Evolutionary conservation across 306 rosid genomes (phyloP).

Genomic region (Boehmeria nivea): DNA sequence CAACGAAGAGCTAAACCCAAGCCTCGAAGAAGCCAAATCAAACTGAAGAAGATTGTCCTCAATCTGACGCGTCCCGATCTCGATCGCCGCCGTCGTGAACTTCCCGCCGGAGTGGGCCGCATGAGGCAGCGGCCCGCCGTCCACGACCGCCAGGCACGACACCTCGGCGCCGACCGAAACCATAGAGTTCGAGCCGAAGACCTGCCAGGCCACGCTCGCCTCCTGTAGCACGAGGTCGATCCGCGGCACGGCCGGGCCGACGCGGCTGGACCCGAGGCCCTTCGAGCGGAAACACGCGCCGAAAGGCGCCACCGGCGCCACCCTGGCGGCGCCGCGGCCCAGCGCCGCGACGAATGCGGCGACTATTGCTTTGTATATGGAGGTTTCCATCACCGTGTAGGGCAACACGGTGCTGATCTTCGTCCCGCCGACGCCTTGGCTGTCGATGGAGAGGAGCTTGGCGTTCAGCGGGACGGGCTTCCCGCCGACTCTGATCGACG

Average conservation of each 20-base stretch:
- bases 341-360: constrained; percentile 24
- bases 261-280: constrained; percentile 13
- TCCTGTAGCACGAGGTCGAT: constrained; percentile 35
- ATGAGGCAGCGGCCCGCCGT: constrained; percentile 5
- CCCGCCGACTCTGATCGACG: constrained; percentile 33
- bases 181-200: constrained; percentile 64
- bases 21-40: constrained; percentile 39
- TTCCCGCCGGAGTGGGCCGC: no score
- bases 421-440: constrained; percentile 40
- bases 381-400: constrained; percentile 38
- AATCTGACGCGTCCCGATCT: constrained; percentile 52
- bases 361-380: constrained; percentile 41
- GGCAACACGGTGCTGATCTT: constrained; percentile 52
- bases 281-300: constrained; percentile 34
- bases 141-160: constrained; percentile 21
- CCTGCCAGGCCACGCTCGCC: constrained; percentile 24
- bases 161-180: constrained; percentile 19
- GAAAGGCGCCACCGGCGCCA: constrained; percentile 44
- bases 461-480: constrained; percentile 28
- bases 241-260: constrained; percentile 40
- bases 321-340: constrained; percentile 13
- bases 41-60: constrained; percentile 55
- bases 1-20: constrained; percentile 47
- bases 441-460: constrained; percentile 34
- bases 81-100: constrained; percentile 33